A percentile compares a stretch with the other conserved stretches of the same genome.
Evolutionary conservation across 352 stramenopile species (phyloP).

Genomic region (Globisporangium spinosum): DNA sequence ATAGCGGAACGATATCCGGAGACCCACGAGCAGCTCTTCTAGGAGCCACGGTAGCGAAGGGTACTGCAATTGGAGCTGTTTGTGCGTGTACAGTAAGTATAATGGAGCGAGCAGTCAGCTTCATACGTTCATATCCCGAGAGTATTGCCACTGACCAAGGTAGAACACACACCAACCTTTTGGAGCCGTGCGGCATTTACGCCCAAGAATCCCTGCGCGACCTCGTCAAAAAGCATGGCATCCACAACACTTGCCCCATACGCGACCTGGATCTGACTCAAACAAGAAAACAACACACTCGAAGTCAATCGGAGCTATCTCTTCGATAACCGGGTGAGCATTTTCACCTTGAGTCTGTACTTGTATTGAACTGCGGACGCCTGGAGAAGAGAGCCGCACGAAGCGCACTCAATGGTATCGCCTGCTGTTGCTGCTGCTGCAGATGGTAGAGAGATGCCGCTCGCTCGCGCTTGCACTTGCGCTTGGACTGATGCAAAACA

Average conservation of each 20-base stretch:
- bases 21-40: conserved; percentile 47
- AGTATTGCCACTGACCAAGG: neutral
- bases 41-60: conserved; percentile 38
- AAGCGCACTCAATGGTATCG: conserved; percentile 23
- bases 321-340: neutral
- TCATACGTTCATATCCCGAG: neutral
- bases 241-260: conserved; percentile 29
- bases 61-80: conserved; percentile 33
- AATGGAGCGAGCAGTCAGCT: neutral
- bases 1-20: conserved; percentile 47
- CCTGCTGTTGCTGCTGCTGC: neutral
- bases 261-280: conserved; percentile 32
- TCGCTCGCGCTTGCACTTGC: conserved; percentile 20
- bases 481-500: conserved; percentile 43
- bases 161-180: conserved; percentile 7
- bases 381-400: conserved; percentile 23
- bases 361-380: conserved; percentile 36
- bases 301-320: neutral
- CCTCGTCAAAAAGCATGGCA: conserved; percentile 56
- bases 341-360: conserved; percentile 43
- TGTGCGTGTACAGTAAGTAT: neutral
- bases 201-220: conserved; percentile 33
- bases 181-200: conserved; percentile 26
- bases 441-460: neutral
- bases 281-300: neutral